Base-by-base conservation (phyloP, 108 stramenopile species). In the Cyclotella kingstonii region DNA sequence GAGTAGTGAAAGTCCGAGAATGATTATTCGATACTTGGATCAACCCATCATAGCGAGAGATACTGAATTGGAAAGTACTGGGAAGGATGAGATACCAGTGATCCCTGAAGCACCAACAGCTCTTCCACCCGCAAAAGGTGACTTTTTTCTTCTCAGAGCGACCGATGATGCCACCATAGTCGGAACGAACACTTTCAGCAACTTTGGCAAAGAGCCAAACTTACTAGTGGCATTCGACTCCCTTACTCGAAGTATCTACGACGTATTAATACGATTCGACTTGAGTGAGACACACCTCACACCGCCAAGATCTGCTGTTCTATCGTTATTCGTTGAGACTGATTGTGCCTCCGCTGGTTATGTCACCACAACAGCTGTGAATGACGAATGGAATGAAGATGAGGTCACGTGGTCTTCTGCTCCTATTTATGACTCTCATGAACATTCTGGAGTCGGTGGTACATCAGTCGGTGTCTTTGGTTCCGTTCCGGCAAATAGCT, bases 131-230 rank as follows among this genome's bases (percentile, higher is more conserved):
- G 64, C 35, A 19, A n/a, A 26, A 29, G 64, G 64, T 21, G 64
- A 66, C 19, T 66, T 66, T 25, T n/a, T 54, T 0, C 12, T 54
- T 7, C 64, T 66, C 30, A 40, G 36, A 22, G 64, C 64, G 31
- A 66, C 64, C 4, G 64, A 66, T 42, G 64, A 66, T 46, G 64
- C 64, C 43, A 54, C 53, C 5, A 33, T 66, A 3, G 54, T 66
- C 3, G 64, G 50, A 4, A 44, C 10, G 10, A 44, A 54, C 2
- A 30, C 53, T 19, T 22, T 30, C 1, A 14, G 33, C 15, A 66
- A 66, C 31, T 66, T 54, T 43, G 64, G 64, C 9, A 6, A 14
- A 14, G 53, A 66, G 41, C 50, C 50, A 2, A 44, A 66, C 10
- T 33, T 66, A 2, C 22, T 66, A 14, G 33, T 54, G 4, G 53